Base-by-base conservation (phyloP, 441 rosid genomes). In the Theobroma grandiflorum region DNA sequence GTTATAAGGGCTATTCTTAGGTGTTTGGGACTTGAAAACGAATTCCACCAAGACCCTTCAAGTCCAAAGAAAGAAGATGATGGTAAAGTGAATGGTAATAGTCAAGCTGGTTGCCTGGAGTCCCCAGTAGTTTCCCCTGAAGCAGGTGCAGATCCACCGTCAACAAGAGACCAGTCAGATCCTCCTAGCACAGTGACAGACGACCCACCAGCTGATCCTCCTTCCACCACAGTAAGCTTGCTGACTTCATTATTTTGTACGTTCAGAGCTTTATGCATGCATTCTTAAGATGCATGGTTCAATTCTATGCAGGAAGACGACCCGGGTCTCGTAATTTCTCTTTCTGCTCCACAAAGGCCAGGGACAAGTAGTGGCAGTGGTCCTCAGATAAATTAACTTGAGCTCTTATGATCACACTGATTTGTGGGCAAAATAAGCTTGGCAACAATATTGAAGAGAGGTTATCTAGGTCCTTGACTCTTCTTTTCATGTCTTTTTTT, bases 311-410 rank as follows among this genome's bases (percentile, higher is more conserved):
- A 76, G 82, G 79, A 40, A 66, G 50, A 75, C 22, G 62, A n/a
- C 47, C 52, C 33, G 37, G 0, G 57, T 33, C 4, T 59, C 33
- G 1, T 20, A 37, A 11, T 4, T 62, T 14, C 40, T 16, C 6
- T 1, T 4, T 11, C 55, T 8, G 0, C 26, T 3, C 82, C 73
- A 14, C 12, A 5, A 67, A 75, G 49, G 62, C 86, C 82, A 58
- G 61, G 49, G 26, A 16, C 50, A 58, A 72, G 78, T 33, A 4
- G 6, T 8, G 84, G 87, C 6, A 7, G 72, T 2, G 78, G 80
- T 50, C 61, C 74, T 47, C 74, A 74, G 55, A 84, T 74, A 53
- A 80, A 80, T 53, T 80, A 40, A 40, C 31, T 43, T 2, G 20
- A 33, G 45, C 47, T 37, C n/a, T 53, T 63, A 11, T 26, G 18